Percentiles rank a stretch among this genome's conserved stretches.
phyloP scores from a whole-genome alignment of 768 basidiomycete species.

The Termitomyces sp. region DNA sequence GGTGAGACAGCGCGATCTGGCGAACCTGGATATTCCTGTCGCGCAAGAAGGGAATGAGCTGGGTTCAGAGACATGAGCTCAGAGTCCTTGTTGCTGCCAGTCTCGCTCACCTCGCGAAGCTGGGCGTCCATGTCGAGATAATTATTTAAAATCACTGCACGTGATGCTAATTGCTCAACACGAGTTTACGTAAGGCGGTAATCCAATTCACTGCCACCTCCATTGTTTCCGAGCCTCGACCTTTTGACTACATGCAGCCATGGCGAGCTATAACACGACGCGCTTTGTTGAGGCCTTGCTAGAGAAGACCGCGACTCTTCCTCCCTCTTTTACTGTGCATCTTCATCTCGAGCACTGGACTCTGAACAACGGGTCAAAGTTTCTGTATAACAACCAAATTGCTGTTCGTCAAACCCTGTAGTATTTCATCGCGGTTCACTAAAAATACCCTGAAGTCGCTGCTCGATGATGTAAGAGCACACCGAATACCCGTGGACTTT shows the following conservation, averaged over 20 bases:
- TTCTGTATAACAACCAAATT: slow-evolving; percentile 75
- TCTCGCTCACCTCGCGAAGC: slow-evolving; percentile 41
- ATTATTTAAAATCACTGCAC: slow-evolving; percentile 23
- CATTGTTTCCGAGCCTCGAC: slow-evolving; percentile 10
- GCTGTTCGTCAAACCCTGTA: slow-evolving; percentile 42
- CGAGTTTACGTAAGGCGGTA: slow-evolving; percentile 20
- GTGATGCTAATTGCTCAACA: slow-evolving; percentile 28
- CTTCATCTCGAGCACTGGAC: slow-evolving; percentile 81
- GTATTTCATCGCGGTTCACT: neutral
- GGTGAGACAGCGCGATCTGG: slow-evolving; percentile 80
- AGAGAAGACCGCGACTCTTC: slow-evolving; percentile 49
- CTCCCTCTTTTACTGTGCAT: slow-evolving; percentile 78
- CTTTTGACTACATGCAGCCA: slow-evolving; percentile 30
- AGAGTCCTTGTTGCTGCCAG: neutral
- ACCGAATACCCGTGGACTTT: slow-evolving; percentile 85
- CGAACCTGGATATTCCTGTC: slow-evolving; percentile 88
- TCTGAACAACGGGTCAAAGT: slow-evolving; percentile 79
- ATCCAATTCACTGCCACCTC: slow-evolving; percentile 11
- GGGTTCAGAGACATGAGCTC: slow-evolving; percentile 1
- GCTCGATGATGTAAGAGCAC: slow-evolving; percentile 79
- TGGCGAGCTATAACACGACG: slow-evolving; percentile 75
- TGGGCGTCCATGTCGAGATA: slow-evolving; percentile 39
- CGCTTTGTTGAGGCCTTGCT: slow-evolving; percentile 63
- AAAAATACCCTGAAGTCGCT: slow-evolving; percentile 49
- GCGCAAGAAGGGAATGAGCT: slow-evolving; percentile 84